These are phyloP conservation scores for Thalassiosira exigua DNA, from an alignment of 352 stramenopile genomes.

Conservation along the genomic window DNA sequence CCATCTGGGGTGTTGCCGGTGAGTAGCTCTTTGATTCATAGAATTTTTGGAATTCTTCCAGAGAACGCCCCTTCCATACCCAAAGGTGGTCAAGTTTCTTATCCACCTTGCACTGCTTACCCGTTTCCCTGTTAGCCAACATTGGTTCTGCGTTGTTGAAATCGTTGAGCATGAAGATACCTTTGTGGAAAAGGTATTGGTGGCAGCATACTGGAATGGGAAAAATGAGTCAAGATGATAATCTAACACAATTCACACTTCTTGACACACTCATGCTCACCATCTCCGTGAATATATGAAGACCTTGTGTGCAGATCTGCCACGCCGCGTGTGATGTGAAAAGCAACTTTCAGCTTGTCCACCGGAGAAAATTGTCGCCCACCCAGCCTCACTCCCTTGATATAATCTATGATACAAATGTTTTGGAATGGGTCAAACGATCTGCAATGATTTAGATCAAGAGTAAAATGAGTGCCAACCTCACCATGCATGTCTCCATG, in stretches of 20 bases:
- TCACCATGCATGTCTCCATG: conserved; percentile 59
- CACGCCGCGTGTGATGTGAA: conserved; percentile 56
- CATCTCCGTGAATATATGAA: conserved; percentile 56
- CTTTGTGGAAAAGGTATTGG: conserved; percentile 62
- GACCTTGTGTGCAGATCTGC: conserved; percentile 59
- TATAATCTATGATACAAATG: too few relatives aligned
- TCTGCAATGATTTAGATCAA: too few relatives aligned
- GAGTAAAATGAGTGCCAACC: too few relatives aligned
- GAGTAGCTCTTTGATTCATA: conserved; percentile 1
- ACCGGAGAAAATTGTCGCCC: conserved; percentile 39
- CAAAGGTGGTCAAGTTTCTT: conserved; percentile 22
- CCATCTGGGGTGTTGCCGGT: conserved; percentile 25
- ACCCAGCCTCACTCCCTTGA: conserved; percentile 50
- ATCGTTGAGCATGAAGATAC: conserved; percentile 65
- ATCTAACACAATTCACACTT: too few relatives aligned
- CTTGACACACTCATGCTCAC: too few relatives aligned
- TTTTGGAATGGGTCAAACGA: too few relatives aligned
- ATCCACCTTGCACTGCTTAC: conserved; percentile 33
- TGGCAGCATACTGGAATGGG: conserved; percentile 48
- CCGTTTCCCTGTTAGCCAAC: conserved; percentile 45
- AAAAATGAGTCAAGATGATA: conserved; percentile 17
- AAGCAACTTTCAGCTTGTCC: conserved; percentile 51
- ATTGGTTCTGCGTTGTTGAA: conserved; percentile 56
- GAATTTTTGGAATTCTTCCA: conserved; percentile 33
- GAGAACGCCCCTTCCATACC: conserved; percentile 48